These are phyloP conservation scores for Rubus parviflorus DNA, from an alignment of 306 rosid species.

Conservation along the genomic window DNA sequence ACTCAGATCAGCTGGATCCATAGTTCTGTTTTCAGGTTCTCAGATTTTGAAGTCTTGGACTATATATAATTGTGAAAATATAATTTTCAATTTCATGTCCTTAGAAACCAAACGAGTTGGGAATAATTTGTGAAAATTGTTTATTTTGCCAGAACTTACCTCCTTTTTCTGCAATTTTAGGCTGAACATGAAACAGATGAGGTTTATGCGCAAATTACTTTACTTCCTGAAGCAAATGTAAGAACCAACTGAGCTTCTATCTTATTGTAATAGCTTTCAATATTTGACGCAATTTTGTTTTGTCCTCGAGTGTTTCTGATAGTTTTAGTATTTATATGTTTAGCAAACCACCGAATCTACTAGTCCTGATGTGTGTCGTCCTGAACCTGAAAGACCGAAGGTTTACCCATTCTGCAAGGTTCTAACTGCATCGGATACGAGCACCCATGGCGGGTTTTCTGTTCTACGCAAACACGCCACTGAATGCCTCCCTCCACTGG, in stretches of 20 bases:
- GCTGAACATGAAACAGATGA: conserved; percentile 95
- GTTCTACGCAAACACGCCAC: conserved; percentile 93
- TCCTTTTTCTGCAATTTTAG: conserved; percentile 41
- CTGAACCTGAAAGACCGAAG: conserved; percentile 45
- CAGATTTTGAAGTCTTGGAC: neutral
- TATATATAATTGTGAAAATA: neutral
- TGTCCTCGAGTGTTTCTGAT: neutral
- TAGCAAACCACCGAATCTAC: conserved; percentile 65
- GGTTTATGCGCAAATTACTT: conserved; percentile 78
- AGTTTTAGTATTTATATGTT: conserved; percentile 32
- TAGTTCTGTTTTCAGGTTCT: neutral
- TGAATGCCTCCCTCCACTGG: conserved; percentile 91
- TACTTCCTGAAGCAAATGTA: conserved; percentile 74
- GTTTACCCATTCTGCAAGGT: conserved; percentile 79
- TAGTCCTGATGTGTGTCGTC: conserved; percentile 43
- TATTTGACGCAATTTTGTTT: neutral
- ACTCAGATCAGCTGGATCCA: neutral
- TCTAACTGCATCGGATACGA: conserved; percentile 90
- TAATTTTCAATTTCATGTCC: neutral
- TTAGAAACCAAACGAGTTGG: conserved; percentile 2
- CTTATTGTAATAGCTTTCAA: conserved; percentile 19
- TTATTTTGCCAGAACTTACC: conserved; percentile 16
- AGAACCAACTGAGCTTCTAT: conserved; percentile 34
- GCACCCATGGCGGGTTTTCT: conserved; percentile 98
- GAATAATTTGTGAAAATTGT: conserved; percentile 9